phyloP scores from a whole-genome alignment of 768 basidiomycete species.

The Russula olivacea region DNA sequence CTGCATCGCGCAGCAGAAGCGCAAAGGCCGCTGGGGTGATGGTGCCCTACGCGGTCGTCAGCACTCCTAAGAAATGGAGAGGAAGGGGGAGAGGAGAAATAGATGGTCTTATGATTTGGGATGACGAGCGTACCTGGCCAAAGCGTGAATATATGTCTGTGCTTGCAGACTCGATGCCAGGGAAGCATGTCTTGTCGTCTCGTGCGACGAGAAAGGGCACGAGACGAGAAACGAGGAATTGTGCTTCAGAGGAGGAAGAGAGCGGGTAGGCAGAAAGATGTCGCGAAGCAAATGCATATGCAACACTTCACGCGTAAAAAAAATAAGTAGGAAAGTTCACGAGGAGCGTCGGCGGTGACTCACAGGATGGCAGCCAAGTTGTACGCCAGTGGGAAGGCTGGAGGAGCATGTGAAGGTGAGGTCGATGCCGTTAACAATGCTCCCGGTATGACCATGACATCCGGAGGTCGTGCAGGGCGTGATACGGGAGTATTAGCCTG shows the following conservation, averaged over 20 bases:
- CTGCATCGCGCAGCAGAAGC: constrained; percentile 52
- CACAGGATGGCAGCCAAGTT: constrained; percentile 68
- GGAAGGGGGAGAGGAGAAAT: background rate
- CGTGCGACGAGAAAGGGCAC: constrained; percentile 62
- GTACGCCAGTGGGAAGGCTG: constrained; percentile 44
- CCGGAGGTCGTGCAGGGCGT: constrained; percentile 38
- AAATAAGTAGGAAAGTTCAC: background rate
- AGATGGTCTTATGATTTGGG: background rate
- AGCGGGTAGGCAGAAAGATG: constrained; percentile 56
- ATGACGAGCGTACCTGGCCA: constrained; percentile 39
- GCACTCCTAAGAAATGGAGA: background rate
- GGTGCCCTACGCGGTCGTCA: constrained; percentile 25
- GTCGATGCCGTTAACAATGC: constrained; percentile 36
- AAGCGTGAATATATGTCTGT: constrained; percentile 64
- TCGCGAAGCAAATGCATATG: constrained; percentile 64
- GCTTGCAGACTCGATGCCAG: constrained; percentile 46
- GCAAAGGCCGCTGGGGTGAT: constrained; percentile 40
- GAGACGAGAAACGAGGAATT: constrained; percentile 45
- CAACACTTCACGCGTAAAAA: constrained; percentile 41
- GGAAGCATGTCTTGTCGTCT: constrained; percentile 49
- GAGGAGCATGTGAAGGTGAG: constrained; percentile 26
- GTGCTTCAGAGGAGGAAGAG: constrained; percentile 37
- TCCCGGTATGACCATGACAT: constrained; percentile 40
- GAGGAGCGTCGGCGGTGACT: constrained; percentile 28
- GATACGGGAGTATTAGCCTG: background rate